These are phyloP conservation scores for Fusarium sp. DNA, from an alignment of 2,329 filamentous ascomycete species.

Conservation along the genomic window DNA sequence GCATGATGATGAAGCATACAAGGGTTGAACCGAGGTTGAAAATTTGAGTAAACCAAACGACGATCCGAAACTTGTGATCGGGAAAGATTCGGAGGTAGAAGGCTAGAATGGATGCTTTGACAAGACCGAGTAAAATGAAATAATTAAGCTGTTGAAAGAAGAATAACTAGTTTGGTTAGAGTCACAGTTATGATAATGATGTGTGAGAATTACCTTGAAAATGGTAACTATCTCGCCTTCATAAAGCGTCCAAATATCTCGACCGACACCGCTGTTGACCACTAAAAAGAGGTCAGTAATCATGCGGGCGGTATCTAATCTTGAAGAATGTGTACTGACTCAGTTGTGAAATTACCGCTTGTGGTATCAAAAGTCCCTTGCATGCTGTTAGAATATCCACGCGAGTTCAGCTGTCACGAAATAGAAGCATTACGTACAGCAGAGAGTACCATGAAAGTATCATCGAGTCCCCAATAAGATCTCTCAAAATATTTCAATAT, in stretches of 20 bases:
- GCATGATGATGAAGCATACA: neutral
- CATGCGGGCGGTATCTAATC: too few species aligned
- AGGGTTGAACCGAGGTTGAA: neutral
- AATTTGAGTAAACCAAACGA: neutral
- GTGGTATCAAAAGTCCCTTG: neutral
- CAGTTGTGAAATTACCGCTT: neutral
- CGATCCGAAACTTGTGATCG: neutral
- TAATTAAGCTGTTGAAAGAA: neutral
- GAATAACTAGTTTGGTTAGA: neutral
- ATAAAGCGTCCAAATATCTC: neutral
- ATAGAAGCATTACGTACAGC: neutral
- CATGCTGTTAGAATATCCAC: too few species aligned
- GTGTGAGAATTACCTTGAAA: neutral
- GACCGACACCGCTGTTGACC: neutral
- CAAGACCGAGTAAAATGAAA: neutral
- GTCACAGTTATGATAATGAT: fast-evolving
- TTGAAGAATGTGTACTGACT: neutral
- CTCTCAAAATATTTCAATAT: neutral
- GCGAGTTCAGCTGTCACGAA: neutral
- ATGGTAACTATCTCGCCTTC: neutral
- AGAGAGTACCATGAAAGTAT: neutral
- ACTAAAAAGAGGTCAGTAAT: neutral
- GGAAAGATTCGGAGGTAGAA: neutral
- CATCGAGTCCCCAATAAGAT: neutral
- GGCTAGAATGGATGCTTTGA: neutral